A percentile compares a stretch with the other conserved stretches of the same genome.
Evolutionary conservation across 2,329 filamentous ascomycete genomes (phyloP).

Genomic region (Leptographium flavum): DNA sequence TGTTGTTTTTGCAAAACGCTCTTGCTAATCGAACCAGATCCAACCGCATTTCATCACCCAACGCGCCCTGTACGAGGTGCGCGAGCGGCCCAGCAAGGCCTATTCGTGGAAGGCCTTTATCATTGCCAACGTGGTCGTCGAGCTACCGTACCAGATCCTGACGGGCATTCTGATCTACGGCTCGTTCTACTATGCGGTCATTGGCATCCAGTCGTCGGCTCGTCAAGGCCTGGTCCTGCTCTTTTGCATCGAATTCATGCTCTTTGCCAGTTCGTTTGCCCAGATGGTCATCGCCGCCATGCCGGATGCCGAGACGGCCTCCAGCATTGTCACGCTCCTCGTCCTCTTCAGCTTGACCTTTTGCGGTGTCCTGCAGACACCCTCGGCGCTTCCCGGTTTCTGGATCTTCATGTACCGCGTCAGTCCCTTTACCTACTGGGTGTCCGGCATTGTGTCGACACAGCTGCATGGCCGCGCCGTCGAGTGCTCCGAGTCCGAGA

Average conservation of each 20-base stretch:
- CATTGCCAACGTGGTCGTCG: constrained; percentile 66
- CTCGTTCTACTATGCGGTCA: constrained; percentile 70
- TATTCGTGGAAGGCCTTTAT: constrained; percentile 81
- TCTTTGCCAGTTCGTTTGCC: constrained; percentile 58
- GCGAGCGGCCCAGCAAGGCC: constrained; percentile 68
- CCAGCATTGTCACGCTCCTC: constrained; percentile 43
- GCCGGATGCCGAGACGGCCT: constrained; percentile 52
- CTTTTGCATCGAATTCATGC: constrained; percentile 48
- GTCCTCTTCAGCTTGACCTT: constrained; percentile 45
- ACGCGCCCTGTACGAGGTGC: constrained; percentile 67
- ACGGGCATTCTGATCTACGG: constrained; percentile 51
- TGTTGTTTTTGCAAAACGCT: not conserved
- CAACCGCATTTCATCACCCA: constrained; percentile 72
- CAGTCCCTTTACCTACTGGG: constrained; percentile 54
- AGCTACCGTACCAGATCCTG: constrained; percentile 70
- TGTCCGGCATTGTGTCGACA: constrained; percentile 52
- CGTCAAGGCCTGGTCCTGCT: constrained; percentile 52
- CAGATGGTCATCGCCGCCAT: constrained; percentile 60
- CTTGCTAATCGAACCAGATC: not conserved
- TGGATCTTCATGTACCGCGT: constrained; percentile 67
- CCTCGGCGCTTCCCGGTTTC: constrained; percentile 47
- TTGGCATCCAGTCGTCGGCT: constrained; percentile 30
- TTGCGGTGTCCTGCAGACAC: constrained; percentile 44
- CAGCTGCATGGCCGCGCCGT: constrained; percentile 42
- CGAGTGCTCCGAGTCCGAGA: constrained; percentile 39